phyloP scores from a whole-genome alignment of 208 protist genomes.

The Jaenimonas drosophilae region DNA sequence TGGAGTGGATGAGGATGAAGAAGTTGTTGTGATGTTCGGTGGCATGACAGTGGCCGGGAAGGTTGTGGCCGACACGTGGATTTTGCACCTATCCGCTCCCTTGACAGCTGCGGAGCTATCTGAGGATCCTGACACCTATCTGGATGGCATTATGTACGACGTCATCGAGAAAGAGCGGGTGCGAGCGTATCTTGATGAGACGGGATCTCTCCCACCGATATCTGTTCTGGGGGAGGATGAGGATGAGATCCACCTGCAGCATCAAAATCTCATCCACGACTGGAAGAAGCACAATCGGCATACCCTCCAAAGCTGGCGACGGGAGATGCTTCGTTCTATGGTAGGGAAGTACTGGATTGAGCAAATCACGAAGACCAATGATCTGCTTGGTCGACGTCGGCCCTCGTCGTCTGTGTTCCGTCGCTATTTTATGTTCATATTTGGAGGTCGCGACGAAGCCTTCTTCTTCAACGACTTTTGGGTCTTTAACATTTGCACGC shows the following conservation, averaged over 20 bases:
- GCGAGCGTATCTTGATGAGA: neutral
- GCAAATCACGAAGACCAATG: conserved; percentile 1
- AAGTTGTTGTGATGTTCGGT: conserved; percentile 66
- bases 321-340: conserved; percentile 3
- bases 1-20: conserved; percentile 10
- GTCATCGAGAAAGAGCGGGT: conserved; percentile 6
- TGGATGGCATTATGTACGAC: conserved; percentile 13
- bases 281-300: conserved; percentile 3
- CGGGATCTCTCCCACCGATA: too few relatives aligned
- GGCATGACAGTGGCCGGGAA: conserved; percentile 25
- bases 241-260: neutral
- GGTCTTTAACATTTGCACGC: conserved; percentile 44
- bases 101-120: conserved; percentile 14
- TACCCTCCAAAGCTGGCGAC: conserved; percentile 7
- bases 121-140: conserved; percentile 7
- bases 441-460: conserved; percentile 45
- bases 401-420: conserved; percentile 29
- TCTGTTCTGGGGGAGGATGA: neutral
- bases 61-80: conserved; percentile 20
- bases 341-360: conserved; percentile 26
- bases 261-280: neutral
- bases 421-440: conserved; percentile 48
- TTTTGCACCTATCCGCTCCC: conserved; percentile 26
- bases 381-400: conserved; percentile 36
- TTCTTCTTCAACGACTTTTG: conserved; percentile 67